Evolutionary conservation across 2,329 filamentous ascomycete genomes (phyloP).

Genomic region (Chaetomium olivaceum): DNA sequence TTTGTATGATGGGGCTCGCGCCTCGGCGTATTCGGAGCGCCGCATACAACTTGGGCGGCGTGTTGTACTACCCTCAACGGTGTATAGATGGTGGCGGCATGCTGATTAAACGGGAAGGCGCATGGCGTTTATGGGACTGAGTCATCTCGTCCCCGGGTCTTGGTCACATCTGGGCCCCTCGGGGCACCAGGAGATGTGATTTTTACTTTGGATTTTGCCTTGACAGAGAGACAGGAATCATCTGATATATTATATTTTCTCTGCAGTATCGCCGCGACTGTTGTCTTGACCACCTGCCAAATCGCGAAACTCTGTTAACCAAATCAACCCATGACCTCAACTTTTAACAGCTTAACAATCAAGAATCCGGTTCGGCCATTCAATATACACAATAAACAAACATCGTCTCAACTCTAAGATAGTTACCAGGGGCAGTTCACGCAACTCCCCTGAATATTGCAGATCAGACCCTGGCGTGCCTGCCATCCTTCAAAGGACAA

Average conservation of each 20-base stretch:
- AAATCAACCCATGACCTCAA: neutral
- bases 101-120: constrained; percentile 2
- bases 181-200: neutral
- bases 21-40: neutral
- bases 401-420: neutral
- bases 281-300: neutral
- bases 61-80: constrained; percentile 20
- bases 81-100: constrained; percentile 4
- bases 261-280: neutral
- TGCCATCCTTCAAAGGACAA: neutral
- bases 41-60: neutral
- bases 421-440: neutral
- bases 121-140: constrained; percentile 18
- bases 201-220: neutral
- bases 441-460: neutral
- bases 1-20: constrained; percentile 50
- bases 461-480: neutral
- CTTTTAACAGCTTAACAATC: neutral
- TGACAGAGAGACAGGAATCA: neutral
- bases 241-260: neutral
- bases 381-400: neutral
- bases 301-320: neutral
- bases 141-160: neutral
- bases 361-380: neutral
- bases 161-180: constrained; percentile 7